phyloP scores from a whole-genome alignment of 495 filamentous ascomycete species.

The Podospora conica region DNA sequence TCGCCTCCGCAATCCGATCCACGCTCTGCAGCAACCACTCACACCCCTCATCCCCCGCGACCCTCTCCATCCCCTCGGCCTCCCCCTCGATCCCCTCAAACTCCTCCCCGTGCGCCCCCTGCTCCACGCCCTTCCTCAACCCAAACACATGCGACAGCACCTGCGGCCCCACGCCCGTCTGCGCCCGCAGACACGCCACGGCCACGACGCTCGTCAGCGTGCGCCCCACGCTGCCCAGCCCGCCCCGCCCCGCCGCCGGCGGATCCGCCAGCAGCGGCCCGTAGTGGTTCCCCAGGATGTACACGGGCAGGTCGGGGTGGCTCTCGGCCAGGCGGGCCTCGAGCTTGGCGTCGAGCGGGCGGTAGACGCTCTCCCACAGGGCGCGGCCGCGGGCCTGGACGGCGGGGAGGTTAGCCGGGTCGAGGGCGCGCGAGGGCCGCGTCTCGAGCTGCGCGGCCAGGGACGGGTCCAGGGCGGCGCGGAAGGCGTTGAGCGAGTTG shows the following conservation, averaged over 20 bases:
- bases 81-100: conserved; percentile 25
- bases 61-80: conserved; percentile 27
- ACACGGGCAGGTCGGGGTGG: conserved; percentile 73
- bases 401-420: conserved; percentile 41
- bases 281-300: conserved; percentile 65
- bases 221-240: conserved; percentile 50
- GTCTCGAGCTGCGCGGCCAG: conserved; percentile 37
- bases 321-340: conserved; percentile 57
- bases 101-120: conserved; percentile 51
- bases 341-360: conserved; percentile 63
- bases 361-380: conserved; percentile 69
- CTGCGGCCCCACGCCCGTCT: conserved; percentile 74
- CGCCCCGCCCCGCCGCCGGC: conserved; percentile 26
- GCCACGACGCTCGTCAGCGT: conserved; percentile 63
- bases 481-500: conserved; percentile 67
- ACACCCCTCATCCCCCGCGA: conserved; percentile 67
- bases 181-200: conserved; percentile 61
- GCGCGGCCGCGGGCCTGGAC: conserved; percentile 50
- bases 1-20: conserved; percentile 59
- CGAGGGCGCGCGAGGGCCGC: conserved; percentile 44
- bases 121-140: conserved; percentile 62
- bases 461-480: conserved; percentile 43
- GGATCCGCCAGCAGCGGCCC: conserved; percentile 64
- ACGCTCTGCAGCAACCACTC: conserved; percentile 64
- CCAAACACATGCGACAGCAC: conserved; percentile 72